phyloP scores from a whole-genome alignment of 2,329 filamentous ascomycete species.

The Penicillium fuscoglaucum region DNA sequence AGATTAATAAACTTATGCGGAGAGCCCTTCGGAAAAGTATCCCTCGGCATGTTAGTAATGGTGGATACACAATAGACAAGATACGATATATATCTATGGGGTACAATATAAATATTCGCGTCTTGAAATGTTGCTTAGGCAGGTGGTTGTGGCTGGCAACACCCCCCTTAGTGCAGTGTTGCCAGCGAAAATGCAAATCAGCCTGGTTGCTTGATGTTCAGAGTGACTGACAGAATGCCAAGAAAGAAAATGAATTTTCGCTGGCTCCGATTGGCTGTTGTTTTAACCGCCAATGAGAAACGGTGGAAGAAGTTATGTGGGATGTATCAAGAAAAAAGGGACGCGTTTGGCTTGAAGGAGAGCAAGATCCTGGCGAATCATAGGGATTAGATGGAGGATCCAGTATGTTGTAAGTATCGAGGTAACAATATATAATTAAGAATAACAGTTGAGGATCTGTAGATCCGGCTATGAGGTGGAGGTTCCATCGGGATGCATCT shows the following conservation, averaged over 20 bases:
- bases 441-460: not conserved
- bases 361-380: not conserved
- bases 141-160: not conserved
- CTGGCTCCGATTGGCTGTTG: not conserved
- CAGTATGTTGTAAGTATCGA: not conserved
- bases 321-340: not conserved
- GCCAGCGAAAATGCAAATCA: not conserved
- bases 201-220: not conserved
- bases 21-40: not conserved
- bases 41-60: not conserved
- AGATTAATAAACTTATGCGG: not conserved
- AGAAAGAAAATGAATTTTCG: not conserved
- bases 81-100: not conserved
- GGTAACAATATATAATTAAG: not conserved
- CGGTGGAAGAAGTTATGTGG: slow-evolving; percentile 1
- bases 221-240: not conserved
- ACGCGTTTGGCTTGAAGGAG: not conserved
- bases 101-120: not conserved
- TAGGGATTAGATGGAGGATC: not conserved
- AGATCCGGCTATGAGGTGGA: not conserved
- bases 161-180: not conserved
- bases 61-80: not conserved
- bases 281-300: slow-evolving; percentile 2
- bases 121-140: not conserved
- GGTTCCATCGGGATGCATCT: not conserved